A percentile compares a stretch with the other conserved stretches of the same genome.
phyloP scores from a whole-genome alignment of 371 early-diverging fungal genomes.

The Smittium mucronatum region DNA sequence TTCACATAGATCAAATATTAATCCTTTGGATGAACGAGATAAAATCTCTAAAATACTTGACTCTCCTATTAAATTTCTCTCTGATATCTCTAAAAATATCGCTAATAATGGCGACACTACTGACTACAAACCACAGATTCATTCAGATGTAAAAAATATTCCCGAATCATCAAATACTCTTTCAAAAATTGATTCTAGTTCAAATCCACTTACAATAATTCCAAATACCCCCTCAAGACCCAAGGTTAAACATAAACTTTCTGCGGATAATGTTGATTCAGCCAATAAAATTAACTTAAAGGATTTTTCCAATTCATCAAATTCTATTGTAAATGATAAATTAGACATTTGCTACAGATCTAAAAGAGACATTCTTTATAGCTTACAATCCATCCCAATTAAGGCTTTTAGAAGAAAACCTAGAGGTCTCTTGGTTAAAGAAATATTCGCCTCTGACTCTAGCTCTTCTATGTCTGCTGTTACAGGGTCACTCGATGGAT shows the following conservation, averaged over 20 bases:
- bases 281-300: not conserved
- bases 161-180: not conserved
- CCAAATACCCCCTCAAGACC: not conserved
- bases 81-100: not conserved
- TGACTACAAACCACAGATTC: not conserved
- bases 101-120: not conserved
- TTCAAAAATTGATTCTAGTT: not conserved
- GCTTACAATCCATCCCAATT: not conserved
- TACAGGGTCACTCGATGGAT: constrained; percentile 8
- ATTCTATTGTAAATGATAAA: not conserved
- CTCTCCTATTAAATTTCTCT: too few species aligned
- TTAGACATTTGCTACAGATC: not conserved
- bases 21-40: not conserved
- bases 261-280: not conserved
- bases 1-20: not conserved
- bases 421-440: constrained; percentile 9
- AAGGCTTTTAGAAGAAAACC: constrained; percentile 11
- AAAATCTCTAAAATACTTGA: not conserved
- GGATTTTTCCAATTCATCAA: not conserved
- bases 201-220: not conserved
- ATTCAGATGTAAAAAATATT: not conserved
- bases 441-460: not conserved
- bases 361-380: constrained; percentile 1
- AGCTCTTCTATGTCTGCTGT: constrained; percentile 1
- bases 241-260: not conserved